These are phyloP conservation scores for Miscanthus lutarioriparius DNA, from an alignment of 176 grass and related monocot genomes.

Conservation along the genomic window DNA sequence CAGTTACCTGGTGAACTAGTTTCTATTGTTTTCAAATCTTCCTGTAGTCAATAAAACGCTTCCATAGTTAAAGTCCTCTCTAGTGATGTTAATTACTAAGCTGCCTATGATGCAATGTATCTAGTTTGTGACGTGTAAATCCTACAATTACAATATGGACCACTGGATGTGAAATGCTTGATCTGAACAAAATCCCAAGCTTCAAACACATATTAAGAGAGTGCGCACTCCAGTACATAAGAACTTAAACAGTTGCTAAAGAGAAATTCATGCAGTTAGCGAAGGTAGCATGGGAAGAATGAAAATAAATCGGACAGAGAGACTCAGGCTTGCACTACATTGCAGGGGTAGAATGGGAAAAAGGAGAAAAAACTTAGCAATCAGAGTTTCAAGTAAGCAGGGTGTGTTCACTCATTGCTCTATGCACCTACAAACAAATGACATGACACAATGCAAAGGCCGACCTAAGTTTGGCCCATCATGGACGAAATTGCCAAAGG, in stretches of 20 bases:
- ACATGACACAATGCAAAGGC: not conserved
- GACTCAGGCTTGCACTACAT: not conserved
- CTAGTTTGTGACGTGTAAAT: not conserved
- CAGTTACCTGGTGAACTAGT: not conserved
- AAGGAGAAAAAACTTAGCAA: not conserved
- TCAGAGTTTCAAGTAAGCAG: not conserved
- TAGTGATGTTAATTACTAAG: not conserved
- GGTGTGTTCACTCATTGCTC: not conserved
- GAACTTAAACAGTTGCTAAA: not conserved
- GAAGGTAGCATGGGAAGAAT: not conserved
- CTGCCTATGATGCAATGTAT: not conserved
- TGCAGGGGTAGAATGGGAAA: not conserved
- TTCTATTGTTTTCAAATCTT: not conserved
- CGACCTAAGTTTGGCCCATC: not conserved
- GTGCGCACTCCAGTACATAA: not conserved
- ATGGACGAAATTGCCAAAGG: not conserved
- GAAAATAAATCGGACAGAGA: not conserved
- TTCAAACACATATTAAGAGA: not conserved
- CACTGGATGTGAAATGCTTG: not conserved
- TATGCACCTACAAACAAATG: not conserved
- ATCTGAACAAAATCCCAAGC: not conserved
- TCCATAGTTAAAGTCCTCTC: not conserved
- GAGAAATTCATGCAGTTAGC: not conserved
- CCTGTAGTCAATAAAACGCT: not conserved
- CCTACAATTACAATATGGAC: not conserved